Percentiles rank a stretch among this genome's conserved stretches.
These are phyloP conservation scores for Neurospora tetrasperma DNA, from an alignment of 495 filamentous ascomycete species.

Conservation along the genomic window DNA sequence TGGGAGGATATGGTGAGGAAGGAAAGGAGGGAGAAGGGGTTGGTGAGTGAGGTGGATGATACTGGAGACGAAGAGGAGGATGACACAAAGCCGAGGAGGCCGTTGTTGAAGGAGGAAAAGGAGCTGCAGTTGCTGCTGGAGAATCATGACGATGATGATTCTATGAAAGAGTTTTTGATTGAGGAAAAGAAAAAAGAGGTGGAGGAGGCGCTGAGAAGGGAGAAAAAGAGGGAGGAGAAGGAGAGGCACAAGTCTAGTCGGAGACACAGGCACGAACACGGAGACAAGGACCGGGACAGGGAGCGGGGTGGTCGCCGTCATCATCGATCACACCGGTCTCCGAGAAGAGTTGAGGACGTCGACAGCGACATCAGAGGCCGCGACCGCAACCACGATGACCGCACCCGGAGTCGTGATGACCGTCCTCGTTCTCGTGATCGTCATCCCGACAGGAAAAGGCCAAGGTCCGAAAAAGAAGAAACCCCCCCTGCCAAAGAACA, in stretches of 20 bases:
- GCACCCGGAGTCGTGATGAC: background rate
- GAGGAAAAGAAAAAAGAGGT: slow-evolving; percentile 85
- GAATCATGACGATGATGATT: slow-evolving; percentile 89
- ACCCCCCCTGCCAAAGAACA: background rate
- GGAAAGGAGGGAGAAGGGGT: slow-evolving; percentile 28
- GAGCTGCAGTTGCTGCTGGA: slow-evolving; percentile 66
- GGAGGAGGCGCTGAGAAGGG: slow-evolving; percentile 51
- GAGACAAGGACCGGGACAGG: background rate
- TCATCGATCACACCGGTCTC: slow-evolving; percentile 17
- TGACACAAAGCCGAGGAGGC: slow-evolving; percentile 29
- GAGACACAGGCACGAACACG: slow-evolving; percentile 34
- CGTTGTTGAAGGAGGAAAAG: slow-evolving; percentile 49
- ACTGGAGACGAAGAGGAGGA: slow-evolving; percentile 26
- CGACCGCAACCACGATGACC: background rate
- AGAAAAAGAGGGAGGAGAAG: slow-evolving; percentile 30
- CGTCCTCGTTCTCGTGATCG: background rate
- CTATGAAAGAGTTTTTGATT: slow-evolving; percentile 87
- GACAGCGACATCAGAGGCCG: background rate
- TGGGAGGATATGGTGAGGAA: slow-evolving; percentile 37
- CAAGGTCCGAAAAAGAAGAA: background rate
- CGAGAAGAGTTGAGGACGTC: slow-evolving; percentile 11
- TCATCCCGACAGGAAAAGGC: background rate
- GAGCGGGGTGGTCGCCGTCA: slow-evolving; percentile 14
- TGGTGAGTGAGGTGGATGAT: slow-evolving; percentile 26
- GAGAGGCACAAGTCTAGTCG: slow-evolving; percentile 6